Base-by-base conservation (phyloP, 108 stramenopile species). In the Conticribra guillardii region DNA sequence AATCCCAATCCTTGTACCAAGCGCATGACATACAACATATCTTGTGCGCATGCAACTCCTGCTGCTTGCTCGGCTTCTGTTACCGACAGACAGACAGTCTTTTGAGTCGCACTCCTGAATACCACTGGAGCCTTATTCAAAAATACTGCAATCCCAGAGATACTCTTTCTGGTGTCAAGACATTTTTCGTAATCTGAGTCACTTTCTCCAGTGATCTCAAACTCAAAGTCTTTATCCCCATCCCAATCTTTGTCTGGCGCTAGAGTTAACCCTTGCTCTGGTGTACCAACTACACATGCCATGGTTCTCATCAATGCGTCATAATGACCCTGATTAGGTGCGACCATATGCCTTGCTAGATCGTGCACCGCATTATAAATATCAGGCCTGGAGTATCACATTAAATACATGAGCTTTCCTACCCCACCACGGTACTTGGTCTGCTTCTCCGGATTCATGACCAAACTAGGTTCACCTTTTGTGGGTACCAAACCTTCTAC, bases 41-140 rank as follows among this genome's bases (percentile, higher is more conserved):
- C 82, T 51, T 82, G 76, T 18, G 62, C 80, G 31, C 49, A 63
- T n/a, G 31, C 16, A 0, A 82, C 77, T 51, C 54, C 80, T 14
- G 76, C 71, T 29, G 58, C 47, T 4, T 55, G 22, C 51, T 84
- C 80, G 7, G 80, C 80, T 69, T 84, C 76, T 22, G 71, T 78
- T 7, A 72, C 68, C 14, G 80, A 82, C 17, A 85, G 51, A 0
- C 73, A 22, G 1, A 85, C 72, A 23, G 60, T 63, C 41, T 48
- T 58, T 66, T 76, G 74, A 23, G 72, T 74, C 23, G 73, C 31
- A 27, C 77, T 79, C 31, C 58, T 46, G 18, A 74, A 48, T 9
- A 56, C 21, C 1, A 74, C 53, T 22, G 67, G 72, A 4, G 54
- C 66, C 21, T 54, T 47, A 21, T 79, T 54, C 3, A 73, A 14